These are phyloP conservation scores for Aspergillus sp. DNA, from an alignment of 2,329 filamentous ascomycete genomes.

Conservation along the genomic window DNA sequence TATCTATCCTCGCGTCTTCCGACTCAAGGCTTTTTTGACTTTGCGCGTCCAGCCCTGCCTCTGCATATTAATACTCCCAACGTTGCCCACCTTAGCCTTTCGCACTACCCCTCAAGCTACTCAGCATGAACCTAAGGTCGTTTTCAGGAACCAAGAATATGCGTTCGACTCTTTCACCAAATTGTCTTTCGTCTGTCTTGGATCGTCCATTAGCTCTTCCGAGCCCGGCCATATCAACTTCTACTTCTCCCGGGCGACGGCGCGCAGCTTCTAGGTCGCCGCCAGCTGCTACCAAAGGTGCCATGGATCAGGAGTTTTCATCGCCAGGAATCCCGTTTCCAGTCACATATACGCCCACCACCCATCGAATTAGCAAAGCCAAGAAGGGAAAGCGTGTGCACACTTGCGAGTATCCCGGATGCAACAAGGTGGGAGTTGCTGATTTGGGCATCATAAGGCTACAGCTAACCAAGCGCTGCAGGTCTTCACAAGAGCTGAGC, in stretches of 20 bases:
- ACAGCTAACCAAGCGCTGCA: constrained; percentile 13
- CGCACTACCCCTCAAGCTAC: too few relatives aligned
- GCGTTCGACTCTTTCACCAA: constrained; percentile 13
- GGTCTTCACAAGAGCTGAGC: constrained; percentile 44
- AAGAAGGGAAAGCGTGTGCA: constrained; percentile 45
- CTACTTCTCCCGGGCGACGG: constrained; percentile 9
- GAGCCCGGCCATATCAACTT: too few relatives aligned
- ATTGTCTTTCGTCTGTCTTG: constrained; percentile 13
- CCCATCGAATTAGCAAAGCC: constrained; percentile 42
- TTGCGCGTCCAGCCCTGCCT: too few relatives aligned
- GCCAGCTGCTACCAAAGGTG: constrained; percentile 12
- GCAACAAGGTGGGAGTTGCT: constrained; percentile 35
- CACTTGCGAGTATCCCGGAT: constrained; percentile 39
- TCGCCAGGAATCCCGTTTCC: constrained; percentile 23
- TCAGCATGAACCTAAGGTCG: constrained; percentile 16
- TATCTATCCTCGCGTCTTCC: too few relatives aligned
- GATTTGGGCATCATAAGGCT: not conserved
- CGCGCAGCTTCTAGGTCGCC: constrained; percentile 2
- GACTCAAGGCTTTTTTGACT: too few relatives aligned
- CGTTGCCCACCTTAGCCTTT: too few relatives aligned
- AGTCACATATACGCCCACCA: constrained; percentile 41
- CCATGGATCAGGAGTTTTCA: constrained; percentile 20
- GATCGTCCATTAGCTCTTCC: constrained; percentile 13
- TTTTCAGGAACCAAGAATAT: constrained; percentile 13
- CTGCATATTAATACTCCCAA: too few relatives aligned